phyloP scores from a whole-genome alignment of 2,329 filamentous ascomycete species.

The Rachicladosporium sp. region DNA sequence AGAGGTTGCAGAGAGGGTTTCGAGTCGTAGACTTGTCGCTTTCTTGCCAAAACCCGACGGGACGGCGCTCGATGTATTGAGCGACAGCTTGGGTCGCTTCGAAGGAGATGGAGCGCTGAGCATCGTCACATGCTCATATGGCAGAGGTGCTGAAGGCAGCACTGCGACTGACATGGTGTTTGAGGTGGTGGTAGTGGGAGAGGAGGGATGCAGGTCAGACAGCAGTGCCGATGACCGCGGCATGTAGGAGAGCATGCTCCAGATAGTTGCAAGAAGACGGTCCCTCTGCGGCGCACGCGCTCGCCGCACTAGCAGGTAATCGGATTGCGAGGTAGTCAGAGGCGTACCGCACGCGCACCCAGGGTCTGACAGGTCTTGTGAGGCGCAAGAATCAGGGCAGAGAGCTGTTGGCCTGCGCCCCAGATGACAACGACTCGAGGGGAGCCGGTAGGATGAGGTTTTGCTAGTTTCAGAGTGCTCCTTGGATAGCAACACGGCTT shows the following conservation, averaged over 20 bases:
- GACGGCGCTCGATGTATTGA: slow-evolving; percentile 41
- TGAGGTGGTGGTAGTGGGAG: slow-evolving; percentile 25
- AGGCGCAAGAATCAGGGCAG: too few relatives aligned
- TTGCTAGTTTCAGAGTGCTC: too few relatives aligned
- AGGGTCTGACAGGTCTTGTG: too few relatives aligned
- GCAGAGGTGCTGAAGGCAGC: slow-evolving; percentile 19
- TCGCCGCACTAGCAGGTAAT: too few relatives aligned
- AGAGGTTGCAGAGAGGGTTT: slow-evolving; percentile 43
- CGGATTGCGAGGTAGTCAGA: too few relatives aligned
- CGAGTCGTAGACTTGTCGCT: slow-evolving; percentile 41
- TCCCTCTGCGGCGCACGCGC: too few relatives aligned
- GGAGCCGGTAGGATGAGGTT: too few relatives aligned
- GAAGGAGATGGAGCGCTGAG: slow-evolving; percentile 13
- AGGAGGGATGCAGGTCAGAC: slow-evolving; percentile 4
- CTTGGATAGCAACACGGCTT: too few relatives aligned
- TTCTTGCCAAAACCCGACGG: slow-evolving; percentile 40
- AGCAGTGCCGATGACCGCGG: slow-evolving; percentile 12
- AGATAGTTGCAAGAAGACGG: too few relatives aligned
- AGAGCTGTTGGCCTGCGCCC: too few relatives aligned
- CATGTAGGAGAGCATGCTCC: slow-evolving; percentile 22
- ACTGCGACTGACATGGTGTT: slow-evolving; percentile 36
- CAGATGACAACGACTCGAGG: too few relatives aligned
- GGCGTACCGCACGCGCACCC: too few relatives aligned
- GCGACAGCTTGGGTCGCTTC: slow-evolving; percentile 46
- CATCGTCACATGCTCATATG: slow-evolving; percentile 13